Base-by-base conservation (phyloP, 768 basidiomycete species). In the Coprinopsis cinerea region DNA sequence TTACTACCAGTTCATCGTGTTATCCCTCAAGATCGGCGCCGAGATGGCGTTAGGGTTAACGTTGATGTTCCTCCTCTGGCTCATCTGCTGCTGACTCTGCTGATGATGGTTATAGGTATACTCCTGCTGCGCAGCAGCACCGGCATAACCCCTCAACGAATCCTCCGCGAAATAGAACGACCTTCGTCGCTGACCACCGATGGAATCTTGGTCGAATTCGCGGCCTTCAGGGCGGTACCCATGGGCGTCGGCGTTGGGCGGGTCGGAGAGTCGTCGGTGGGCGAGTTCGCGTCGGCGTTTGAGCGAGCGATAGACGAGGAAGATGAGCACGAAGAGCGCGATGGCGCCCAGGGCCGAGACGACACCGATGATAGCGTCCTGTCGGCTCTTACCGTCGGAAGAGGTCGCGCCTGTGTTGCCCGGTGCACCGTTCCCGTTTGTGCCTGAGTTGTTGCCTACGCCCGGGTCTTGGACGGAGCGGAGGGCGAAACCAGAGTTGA, bases 101-200 rank as follows among this genome's bases (percentile, higher is more conserved):
- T 25, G 15, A 37, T 39, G 54, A 49, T 41, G 49, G 32, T 53
- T 50, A 15, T 28, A 27, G 15, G 27, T 11, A 5, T 43, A 46
- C 15, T 54, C 65, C 2, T 62, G n/a, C 53, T 32, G 55, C 56
- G 47, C 55, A 66, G 48, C n/a, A n/a, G 57, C 63, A 64, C 58
- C 77, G 73, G 62, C n/a, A n/a, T 64, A 81, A 13, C 82, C 82
- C 34, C 85, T 70, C 63, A 92, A 64, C 54, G 82, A 85, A 61
- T 92, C 89, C 68, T 91, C 90, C 2, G 89, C 89, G 60, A 80
- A 92, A 66, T 91, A 92, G 72, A 91, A 92, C 54, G 84, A 87
- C 51, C 87, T 63, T 47, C 89, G 70, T 50, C 88, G 72, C 62
- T 80, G 79, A 5, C 78, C 87, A 18, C 86, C 88, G 1, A 88